Percentiles rank a stretch among this genome's conserved stretches.
Evolutionary conservation across 2,329 filamentous ascomycete genomes (phyloP).

Genomic region (Lecanosticta acicola): DNA sequence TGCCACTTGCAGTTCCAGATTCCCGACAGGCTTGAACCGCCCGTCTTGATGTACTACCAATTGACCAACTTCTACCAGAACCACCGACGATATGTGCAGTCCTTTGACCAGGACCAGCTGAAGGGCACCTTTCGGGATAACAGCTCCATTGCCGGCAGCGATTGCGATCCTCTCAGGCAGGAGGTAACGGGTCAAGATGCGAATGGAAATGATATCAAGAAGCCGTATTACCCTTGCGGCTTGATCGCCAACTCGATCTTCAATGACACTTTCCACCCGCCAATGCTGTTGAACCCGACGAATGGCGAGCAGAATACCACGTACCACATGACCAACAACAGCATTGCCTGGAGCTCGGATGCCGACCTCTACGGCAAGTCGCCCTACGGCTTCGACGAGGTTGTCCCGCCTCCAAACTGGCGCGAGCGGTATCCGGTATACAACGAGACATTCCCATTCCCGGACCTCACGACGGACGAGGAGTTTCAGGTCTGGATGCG

Average conservation of each 20-base stretch:
- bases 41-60: constrained; percentile 89
- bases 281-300: constrained; percentile 54
- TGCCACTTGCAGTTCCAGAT: constrained; percentile 77
- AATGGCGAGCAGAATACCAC: constrained; percentile 36
- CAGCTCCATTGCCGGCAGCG: constrained; percentile 57
- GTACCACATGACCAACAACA: constrained; percentile 71
- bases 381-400: constrained; percentile 58
- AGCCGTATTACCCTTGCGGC: constrained; percentile 88
- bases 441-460: constrained; percentile 64
- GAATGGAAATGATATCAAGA: constrained; percentile 37
- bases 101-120: constrained; percentile 76
- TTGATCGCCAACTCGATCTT: constrained; percentile 95
- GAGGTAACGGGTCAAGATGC: constrained; percentile 16
- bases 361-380: constrained; percentile 68
- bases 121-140: constrained; percentile 62
- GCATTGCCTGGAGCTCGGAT: constrained; percentile 85
- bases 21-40: constrained; percentile 70
- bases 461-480: constrained; percentile 69
- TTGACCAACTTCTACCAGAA: constrained; percentile 99
- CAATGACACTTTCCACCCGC: constrained; percentile 79
- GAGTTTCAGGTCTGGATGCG: constrained; percentile 99
- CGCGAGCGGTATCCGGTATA: constrained; percentile 59
- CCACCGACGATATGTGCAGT: constrained; percentile 91
- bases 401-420: constrained; percentile 88
- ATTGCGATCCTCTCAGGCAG: constrained; percentile 64